Base-by-base conservation (phyloP, 2,329 filamentous ascomycete genomes). In the Aspergillus felis region DNA sequence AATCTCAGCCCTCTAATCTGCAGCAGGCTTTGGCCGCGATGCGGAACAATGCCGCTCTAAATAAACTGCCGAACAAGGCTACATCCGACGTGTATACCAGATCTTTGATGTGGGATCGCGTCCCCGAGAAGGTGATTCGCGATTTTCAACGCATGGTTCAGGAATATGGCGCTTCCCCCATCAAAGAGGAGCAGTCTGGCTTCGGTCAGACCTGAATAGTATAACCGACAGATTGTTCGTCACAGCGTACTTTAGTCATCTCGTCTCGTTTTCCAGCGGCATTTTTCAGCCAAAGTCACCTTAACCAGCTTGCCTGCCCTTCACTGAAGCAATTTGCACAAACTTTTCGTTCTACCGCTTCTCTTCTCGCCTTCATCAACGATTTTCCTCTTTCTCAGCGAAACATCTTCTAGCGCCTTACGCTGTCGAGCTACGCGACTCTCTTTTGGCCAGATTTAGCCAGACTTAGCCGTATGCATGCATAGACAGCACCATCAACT, bases 141-240 rank as follows among this genome's bases (percentile, higher is more conserved):
- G 91, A 93, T 73, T 97, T 97, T 79, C 90, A 90, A 68, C 90
- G 91, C 76, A 92, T 96, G 84, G 89, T 96, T 66, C 86, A 89
- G 63, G 89, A 94, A 70, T 88, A 84, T 76, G 87, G 69, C 51
- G 68, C 69, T 7, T 46, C 58, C 29, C 63, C 68, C 20, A 66
- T 71, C 48, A 74, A 76, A 55, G 68, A 71, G 54, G 70, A 74
- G 49, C 55, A 58, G 22, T n/a, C 64, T 35, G 54, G 55, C 50
- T 66, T 67, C 55, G 42, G 49, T 53, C 63, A 61, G 12, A 20
- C 58, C 50, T 58, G 51, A 63, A 49, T 61, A 63, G 55, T 49
- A 53, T 46, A 50, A 35, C 46, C 46, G 48, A 49, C 28, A 53
- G 51, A 28, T 52, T 47, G 29, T 47, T 50, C 22, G 44, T n/a